Evolutionary conservation across 2,329 filamentous ascomycete genomes (phyloP), one percentile per base, ranked within the genome.

Genomic region (Neonectria punicea): DNA sequence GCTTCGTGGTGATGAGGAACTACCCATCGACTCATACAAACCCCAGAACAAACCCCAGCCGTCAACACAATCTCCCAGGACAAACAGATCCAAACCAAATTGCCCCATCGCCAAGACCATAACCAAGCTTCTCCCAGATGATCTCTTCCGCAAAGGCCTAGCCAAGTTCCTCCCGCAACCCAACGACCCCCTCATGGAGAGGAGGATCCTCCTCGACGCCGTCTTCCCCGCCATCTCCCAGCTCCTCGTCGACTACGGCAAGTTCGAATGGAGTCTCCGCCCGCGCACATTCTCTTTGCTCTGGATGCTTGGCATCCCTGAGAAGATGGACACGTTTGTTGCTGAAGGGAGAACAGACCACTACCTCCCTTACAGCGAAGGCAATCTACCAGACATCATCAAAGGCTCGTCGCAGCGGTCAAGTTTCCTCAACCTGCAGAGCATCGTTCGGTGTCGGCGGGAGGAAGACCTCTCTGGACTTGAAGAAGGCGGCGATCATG

Each of bases 211-310:
- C 34, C 34, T 36, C 34, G 34, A 36, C 34, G 34, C 34, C 13
- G 34, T 36, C 34, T 36, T 36, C 6, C 34, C 34, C 13, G 34
- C 13, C 34, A 36, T 36, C 43, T 57, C 54, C 8, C 43, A 57
- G 5, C n/a, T 22, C 11, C 20, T 57, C 2, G 25, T 4, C 18
- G 54, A 47, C 54, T 36, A 32, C 14, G 54, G 54, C 41, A 57
- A 49, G 8, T 34, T 36, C n/a, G 54, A 57, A 57, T 57, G 54
- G 54, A 57, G 54, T 9, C 39, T 49, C 25, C 43, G 43, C 11
- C 54, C 54, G 5, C n/a, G 54, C 4, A 57, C 44, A 5, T 57
- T 57, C n/a, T 11, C 54, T 9, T 14, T 57, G 18, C 41, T 57
- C 13, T 57, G 43, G 54, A 57, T 57, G 43, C 43, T 57, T 22